A percentile compares a stretch with the other conserved stretches of the same genome.
phyloP scores from a whole-genome alignment of 805 yeast species.

The Candida sithepensis region DNA sequence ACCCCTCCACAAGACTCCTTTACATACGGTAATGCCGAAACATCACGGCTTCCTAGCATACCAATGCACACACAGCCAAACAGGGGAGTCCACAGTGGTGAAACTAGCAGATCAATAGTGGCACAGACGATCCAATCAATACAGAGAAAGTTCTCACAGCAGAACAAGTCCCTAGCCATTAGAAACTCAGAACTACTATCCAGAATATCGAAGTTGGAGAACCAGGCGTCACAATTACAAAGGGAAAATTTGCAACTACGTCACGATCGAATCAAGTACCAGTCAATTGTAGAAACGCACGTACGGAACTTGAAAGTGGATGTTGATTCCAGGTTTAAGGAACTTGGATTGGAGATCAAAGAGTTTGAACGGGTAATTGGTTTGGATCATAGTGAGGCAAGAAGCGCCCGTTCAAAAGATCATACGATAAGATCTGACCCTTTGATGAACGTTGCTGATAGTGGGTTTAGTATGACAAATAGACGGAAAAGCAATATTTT shows the following conservation, averaged over 20 bases:
- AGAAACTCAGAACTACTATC: conserved; percentile 51
- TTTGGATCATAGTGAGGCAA: neutral
- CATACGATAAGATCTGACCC: no score
- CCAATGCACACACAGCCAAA: neutral
- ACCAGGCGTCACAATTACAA: conserved; percentile 31
- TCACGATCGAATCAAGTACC: conserved; percentile 18
- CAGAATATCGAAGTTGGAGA: conserved; percentile 51
- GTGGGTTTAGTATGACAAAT: neutral
- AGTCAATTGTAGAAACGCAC: conserved; percentile 7
- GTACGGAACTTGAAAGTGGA: conserved; percentile 8
- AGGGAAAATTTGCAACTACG: conserved; percentile 26
- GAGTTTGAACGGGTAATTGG: conserved; percentile 11
- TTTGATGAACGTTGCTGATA: neutral
- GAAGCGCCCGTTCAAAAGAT: neutral
- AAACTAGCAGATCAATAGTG: neutral
- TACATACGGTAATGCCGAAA: neutral
- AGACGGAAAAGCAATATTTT: neutral
- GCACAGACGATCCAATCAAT: conserved; percentile 7
- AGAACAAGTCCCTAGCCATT: conserved; percentile 58
- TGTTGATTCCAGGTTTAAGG: conserved; percentile 10
- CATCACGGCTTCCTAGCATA: neutral
- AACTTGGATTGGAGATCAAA: conserved; percentile 9
- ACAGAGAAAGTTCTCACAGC: conserved; percentile 33
- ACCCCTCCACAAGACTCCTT: neutral
- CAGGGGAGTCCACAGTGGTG: neutral